Evolutionary conservation across 148 eudicot species (phyloP).

Genomic region (Rhododendron vialii): DNA sequence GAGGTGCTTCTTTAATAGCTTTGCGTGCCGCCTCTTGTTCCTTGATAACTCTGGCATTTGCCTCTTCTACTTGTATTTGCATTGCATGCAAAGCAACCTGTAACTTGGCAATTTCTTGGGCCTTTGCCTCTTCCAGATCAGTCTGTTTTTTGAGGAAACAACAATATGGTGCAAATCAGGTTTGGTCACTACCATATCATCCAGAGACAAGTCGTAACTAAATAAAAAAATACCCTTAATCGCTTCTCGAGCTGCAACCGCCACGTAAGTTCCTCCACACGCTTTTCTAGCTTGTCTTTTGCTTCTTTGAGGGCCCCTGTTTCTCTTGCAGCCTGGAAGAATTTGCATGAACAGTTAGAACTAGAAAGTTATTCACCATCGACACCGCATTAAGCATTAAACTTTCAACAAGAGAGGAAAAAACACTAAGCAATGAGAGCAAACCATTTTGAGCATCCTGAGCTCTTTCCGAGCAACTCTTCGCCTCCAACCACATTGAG

Average conservation of each 20-base stretch:
- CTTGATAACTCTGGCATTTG: slow-evolving; percentile 55
- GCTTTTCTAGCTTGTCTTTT: slow-evolving; percentile 93
- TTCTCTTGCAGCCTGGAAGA: slow-evolving; percentile 90
- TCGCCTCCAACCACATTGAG: slow-evolving; percentile 95
- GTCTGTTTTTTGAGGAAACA: slow-evolving; percentile 37
- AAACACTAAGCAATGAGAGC: slow-evolving; percentile 17
- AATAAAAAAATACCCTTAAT: slow-evolving; percentile 51
- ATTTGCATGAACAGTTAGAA: slow-evolving; percentile 18
- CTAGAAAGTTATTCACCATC: background rate
- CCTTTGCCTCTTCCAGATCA: slow-evolving; percentile 88
- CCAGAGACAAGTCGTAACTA: background rate
- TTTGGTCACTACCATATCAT: background rate
- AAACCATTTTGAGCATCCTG: slow-evolving; percentile 87
- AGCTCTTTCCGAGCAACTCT: slow-evolving; percentile 88
- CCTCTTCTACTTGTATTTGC: slow-evolving; percentile 71
- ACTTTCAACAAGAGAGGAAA: background rate
- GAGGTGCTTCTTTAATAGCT: slow-evolving; percentile 93
- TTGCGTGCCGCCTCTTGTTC: slow-evolving; percentile 83
- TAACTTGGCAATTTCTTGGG: slow-evolving; percentile 75
- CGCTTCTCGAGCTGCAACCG: slow-evolving; percentile 95
- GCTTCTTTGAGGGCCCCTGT: slow-evolving; percentile 97
- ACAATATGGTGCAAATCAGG: background rate
- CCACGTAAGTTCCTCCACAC: slow-evolving; percentile 98
- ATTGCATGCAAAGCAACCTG: slow-evolving; percentile 70
- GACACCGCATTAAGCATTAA: slow-evolving; percentile 1